Conservation (phyloP, 768 basidiomycete species). For the Termitomyces sp. region DNA sequence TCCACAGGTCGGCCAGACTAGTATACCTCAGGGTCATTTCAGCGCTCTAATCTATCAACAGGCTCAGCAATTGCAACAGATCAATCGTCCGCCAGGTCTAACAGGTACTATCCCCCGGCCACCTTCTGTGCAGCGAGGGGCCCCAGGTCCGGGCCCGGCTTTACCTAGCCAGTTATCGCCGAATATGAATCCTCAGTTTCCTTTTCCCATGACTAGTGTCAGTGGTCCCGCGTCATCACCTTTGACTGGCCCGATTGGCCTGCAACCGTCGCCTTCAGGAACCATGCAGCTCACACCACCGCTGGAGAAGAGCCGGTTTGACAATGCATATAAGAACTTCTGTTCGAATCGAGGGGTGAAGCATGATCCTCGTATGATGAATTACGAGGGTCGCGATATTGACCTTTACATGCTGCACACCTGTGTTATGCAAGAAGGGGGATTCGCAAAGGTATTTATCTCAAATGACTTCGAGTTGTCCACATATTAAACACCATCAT, state of each 20-base stretch:
- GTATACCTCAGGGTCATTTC: conserved; percentile 13
- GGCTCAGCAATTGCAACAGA: conserved; percentile 18
- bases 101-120: conserved; percentile 26
- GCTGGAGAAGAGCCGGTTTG: conserved; percentile 49
- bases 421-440: conserved; percentile 56
- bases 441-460: conserved; percentile 36
- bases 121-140: conserved; percentile 28
- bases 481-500: background rate
- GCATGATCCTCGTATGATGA: conserved; percentile 35
- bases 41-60: conserved; percentile 27
- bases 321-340: conserved; percentile 44
- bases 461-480: background rate
- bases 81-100: conserved; percentile 24
- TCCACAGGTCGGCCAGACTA: conserved; percentile 10
- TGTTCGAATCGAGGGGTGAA: conserved; percentile 36
- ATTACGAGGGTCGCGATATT: conserved; percentile 50
- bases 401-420: conserved; percentile 57
- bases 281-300: conserved; percentile 26
- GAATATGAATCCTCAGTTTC: conserved; percentile 23
- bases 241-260: background rate
- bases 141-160: conserved; percentile 12
- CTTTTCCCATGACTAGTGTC: conserved; percentile 10
- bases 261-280: conserved; percentile 9
- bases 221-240: conserved; percentile 11
- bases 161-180: conserved; percentile 29